These are phyloP conservation scores for Iodosphaeria phyllophila DNA, from an alignment of 2,329 filamentous ascomycete genomes.

Conservation along the genomic window DNA sequence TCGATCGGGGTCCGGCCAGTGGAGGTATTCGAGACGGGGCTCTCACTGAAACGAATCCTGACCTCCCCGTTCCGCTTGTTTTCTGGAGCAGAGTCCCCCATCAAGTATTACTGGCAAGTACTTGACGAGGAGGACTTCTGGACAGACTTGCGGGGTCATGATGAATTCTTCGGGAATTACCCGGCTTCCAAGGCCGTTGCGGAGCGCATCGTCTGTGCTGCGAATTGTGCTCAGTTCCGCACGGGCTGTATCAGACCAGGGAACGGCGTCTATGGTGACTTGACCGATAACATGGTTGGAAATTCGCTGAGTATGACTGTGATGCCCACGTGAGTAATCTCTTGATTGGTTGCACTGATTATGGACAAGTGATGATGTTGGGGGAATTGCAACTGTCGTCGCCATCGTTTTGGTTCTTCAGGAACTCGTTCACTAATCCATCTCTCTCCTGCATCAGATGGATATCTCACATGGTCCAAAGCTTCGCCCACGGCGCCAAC, in stretches of 20 bases:
- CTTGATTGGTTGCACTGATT: neutral
- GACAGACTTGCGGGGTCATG: slow-evolving; percentile 17
- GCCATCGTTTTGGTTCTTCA: too few species aligned
- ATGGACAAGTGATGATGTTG: too few species aligned
- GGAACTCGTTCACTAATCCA: too few species aligned
- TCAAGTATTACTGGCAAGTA: slow-evolving; percentile 23
- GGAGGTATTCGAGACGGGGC: slow-evolving; percentile 19
- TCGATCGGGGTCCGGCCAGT: slow-evolving; percentile 23
- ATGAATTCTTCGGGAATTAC: slow-evolving; percentile 30
- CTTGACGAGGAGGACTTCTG: slow-evolving; percentile 25
- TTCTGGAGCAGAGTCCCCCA: slow-evolving; percentile 21
- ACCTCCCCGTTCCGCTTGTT: slow-evolving; percentile 9
- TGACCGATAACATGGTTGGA: slow-evolving; percentile 25
- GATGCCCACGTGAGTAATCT: slow-evolving; percentile 21
- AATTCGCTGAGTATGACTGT: slow-evolving; percentile 18
- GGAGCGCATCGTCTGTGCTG: slow-evolving; percentile 26
- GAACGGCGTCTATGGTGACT: slow-evolving; percentile 32
- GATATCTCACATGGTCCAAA: slow-evolving; percentile 19
- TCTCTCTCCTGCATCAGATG: slow-evolving; percentile 14
- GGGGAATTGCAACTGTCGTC: too few species aligned
- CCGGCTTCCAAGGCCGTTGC: slow-evolving; percentile 30
- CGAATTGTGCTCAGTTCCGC: slow-evolving; percentile 19
- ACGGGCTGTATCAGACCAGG: slow-evolving; percentile 32
- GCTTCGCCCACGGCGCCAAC: slow-evolving; percentile 22
- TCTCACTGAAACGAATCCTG: too few species aligned